Percentiles rank a stretch among this genome's conserved stretches.
Evolutionary conservation across 768 basidiomycete species (phyloP).

Genomic region (Termitomyces sp.): DNA sequence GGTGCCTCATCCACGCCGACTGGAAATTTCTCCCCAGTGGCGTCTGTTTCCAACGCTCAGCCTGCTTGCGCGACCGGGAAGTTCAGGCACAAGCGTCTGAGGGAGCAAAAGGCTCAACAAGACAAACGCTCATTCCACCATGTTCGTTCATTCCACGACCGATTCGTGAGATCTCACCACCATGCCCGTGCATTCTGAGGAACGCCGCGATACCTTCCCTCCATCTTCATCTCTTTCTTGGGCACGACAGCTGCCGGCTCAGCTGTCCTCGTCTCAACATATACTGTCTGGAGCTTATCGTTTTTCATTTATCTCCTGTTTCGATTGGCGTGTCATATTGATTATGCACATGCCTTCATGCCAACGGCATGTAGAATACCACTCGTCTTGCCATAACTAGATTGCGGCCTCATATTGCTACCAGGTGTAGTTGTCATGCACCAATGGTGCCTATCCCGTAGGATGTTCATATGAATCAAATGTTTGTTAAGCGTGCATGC

Average conservation of each 20-base stretch:
- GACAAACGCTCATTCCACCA: conserved; percentile 15
- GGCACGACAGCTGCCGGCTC: neutral
- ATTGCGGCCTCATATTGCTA: conserved; percentile 4
- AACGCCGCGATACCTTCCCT: neutral
- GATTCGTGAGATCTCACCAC: conserved; percentile 14
- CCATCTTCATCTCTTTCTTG: neutral
- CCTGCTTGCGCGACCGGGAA: conserved; percentile 16
- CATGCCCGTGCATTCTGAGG: conserved; percentile 9
- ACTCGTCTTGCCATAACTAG: conserved; percentile 7
- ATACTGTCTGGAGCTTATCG: neutral
- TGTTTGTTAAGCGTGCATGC: neutral
- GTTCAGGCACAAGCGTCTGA: conserved; percentile 18
- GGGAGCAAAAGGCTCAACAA: conserved; percentile 9
- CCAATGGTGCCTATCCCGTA: conserved; percentile 8
- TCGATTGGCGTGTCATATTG: conserved; percentile 6
- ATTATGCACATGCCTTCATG: conserved; percentile 9
- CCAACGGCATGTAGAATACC: conserved; percentile 8
- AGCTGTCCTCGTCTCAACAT: neutral
- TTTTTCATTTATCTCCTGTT: neutral
- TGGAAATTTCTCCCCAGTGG: neutral
- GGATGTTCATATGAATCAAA: conserved; percentile 4
- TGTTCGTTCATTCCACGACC: conserved; percentile 14
- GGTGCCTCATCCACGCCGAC: conserved; percentile 5
- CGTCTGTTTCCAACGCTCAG: neutral
- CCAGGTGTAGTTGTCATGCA: conserved; percentile 12